Evolutionary conservation across 2,329 filamentous ascomycete species (phyloP), one percentile per base, ranked within the genome.

Genomic region (Pseudogymnoascus sp.): DNA sequence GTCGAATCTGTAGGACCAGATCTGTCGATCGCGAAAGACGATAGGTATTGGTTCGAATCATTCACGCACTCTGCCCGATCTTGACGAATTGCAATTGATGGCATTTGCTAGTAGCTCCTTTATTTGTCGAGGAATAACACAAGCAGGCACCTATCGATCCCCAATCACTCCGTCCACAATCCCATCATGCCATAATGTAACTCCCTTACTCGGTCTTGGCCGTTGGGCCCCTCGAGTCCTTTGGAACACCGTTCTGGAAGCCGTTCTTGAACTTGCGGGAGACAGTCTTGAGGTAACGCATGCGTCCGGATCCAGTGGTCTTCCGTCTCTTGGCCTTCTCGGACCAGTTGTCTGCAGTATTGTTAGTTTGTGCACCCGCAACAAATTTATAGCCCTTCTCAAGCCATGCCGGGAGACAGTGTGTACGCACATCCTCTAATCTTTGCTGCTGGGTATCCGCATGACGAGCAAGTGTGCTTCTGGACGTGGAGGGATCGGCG

Each of bases 321-420:
- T 97, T 97, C 89, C 94, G 95, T 80, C 94, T 86, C 91, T 97
- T 97, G 74, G 92, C 93, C 90, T 99, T 99, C 87, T 97, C 93
- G 79, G 90, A 86, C 94, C 94, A 99, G 90, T 99, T 97, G 88
- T 88, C 93, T 97, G 76, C 76, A 65, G 58, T 11, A 58, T n/a
- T 25, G 20, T 57, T 60, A 38, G 64, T 64, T 41, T 63, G 20
- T 41, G 63, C 59, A 39, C 20, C 12, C 6, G 12, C 1, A 58
- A 58, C 14, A 73, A 82, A 78, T 8, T 53, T 33, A n/a, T 33
- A 12, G 47, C 47, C n/a, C 35, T 74, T 75, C 68, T 61, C 5
- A 59, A 20, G 38, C 60, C 20, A 43, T 63, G 38, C 47, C 36
- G 30, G n/a, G n/a, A 41, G 59, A 65, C 53, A 58, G 64, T 65